Percentiles rank a stretch among this genome's conserved stretches.
Conservation (phyloP, 2,329 filamentous ascomycete genomes). For the Pseudogymnoascus sp. region DNA sequence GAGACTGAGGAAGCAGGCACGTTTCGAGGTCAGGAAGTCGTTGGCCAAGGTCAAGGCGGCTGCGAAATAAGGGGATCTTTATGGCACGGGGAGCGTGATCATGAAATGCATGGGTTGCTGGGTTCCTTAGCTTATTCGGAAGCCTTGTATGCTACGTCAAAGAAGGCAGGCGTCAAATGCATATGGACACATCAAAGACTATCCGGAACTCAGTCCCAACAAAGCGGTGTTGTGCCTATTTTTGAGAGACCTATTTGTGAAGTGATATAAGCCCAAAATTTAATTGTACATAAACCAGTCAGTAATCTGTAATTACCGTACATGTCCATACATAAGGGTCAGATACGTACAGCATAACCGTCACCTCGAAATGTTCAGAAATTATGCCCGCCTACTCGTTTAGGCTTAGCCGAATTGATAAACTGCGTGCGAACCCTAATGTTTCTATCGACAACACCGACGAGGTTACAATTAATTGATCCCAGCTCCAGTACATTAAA, state of each 20-base stretch:
- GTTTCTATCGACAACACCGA: slow-evolving; percentile 3
- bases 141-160: slow-evolving; percentile 57
- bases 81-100: slow-evolving; percentile 35
- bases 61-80: slow-evolving; percentile 46
- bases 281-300: background rate
- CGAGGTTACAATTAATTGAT: background rate
- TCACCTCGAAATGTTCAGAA: slow-evolving; percentile 5
- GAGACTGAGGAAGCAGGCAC: slow-evolving; percentile 98
- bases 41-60: slow-evolving; percentile 85
- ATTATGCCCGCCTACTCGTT: slow-evolving; percentile 8
- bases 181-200: slow-evolving; percentile 53
- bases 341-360: background rate
- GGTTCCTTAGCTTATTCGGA: slow-evolving; percentile 49
- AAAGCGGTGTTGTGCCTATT: background rate
- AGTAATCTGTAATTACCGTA: background rate
- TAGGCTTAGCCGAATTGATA: slow-evolving; percentile 7
- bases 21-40: slow-evolving; percentile 96
- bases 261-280: background rate
- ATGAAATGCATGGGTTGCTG: slow-evolving; percentile 46
- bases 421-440: slow-evolving; percentile 7
- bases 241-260: background rate
- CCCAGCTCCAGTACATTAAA: slow-evolving; percentile 1
- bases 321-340: background rate
- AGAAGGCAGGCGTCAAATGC: slow-evolving; percentile 53
- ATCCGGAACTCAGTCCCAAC: slow-evolving; percentile 1